Evolutionary conservation across 2,329 filamentous ascomycete genomes (phyloP).

Genomic region (Penicillium sp.): DNA sequence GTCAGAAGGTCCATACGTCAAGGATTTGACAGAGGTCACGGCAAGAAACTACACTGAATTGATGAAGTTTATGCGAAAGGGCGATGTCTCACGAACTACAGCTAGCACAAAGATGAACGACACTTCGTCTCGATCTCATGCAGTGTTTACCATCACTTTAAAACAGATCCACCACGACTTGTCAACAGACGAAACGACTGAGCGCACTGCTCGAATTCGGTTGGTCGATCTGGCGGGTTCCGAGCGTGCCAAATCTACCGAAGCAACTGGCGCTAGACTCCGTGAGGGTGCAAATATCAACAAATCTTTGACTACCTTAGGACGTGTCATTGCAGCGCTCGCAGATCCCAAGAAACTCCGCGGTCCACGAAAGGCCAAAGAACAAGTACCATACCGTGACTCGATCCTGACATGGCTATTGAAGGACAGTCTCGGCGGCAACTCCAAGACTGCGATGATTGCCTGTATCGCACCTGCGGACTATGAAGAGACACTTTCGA

Average conservation of each 20-base stretch:
- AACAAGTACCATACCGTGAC: constrained; percentile 89
- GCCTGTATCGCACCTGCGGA: constrained; percentile 93
- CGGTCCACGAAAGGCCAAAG: constrained; percentile 61
- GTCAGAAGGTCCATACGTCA: constrained; percentile 92
- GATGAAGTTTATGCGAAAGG: constrained; percentile 83
- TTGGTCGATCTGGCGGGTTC: constrained; percentile 93
- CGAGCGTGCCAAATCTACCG: constrained; percentile 90
- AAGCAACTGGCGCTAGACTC: constrained; percentile 86
- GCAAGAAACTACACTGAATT: constrained; percentile 86
- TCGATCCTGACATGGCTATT: constrained; percentile 81
- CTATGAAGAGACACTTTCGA: constrained; percentile 96
- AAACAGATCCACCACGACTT: constrained; percentile 98
- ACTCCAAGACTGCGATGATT: constrained; percentile 99
- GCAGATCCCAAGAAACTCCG: constrained; percentile 68
- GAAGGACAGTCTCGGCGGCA: constrained; percentile 93
- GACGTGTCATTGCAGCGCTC: constrained; percentile 90
- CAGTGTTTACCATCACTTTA: constrained; percentile 95
- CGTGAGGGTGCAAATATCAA: constrained; percentile 98
- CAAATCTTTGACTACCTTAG: constrained; percentile 93
- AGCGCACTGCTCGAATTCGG: constrained; percentile 88
- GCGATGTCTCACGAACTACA: constrained; percentile 81
- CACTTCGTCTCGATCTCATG: constrained; percentile 91
- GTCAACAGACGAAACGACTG: constrained; percentile 95
- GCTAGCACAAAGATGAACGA: constrained; percentile 99
- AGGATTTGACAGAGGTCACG: constrained; percentile 90